A percentile compares a stretch with the other conserved stretches of the same genome.
phyloP scores from a whole-genome alignment of 2,329 filamentous ascomycete genomes.

The Cytospora leucostoma region DNA sequence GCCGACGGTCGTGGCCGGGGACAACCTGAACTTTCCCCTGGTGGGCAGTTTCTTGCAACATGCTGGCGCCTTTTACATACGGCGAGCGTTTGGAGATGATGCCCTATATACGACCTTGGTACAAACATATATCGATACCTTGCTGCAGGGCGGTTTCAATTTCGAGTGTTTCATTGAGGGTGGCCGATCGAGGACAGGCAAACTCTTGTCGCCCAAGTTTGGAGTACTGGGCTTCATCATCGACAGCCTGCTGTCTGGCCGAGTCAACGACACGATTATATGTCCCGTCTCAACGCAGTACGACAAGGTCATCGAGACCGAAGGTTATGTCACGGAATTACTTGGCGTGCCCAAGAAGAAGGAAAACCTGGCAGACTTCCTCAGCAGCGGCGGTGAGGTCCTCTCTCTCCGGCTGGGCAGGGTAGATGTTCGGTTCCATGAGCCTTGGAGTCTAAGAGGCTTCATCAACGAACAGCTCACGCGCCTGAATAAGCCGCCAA shows the following conservation, averaged over 20 bases:
- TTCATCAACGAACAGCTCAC: constrained; percentile 79
- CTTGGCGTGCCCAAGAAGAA: constrained; percentile 94
- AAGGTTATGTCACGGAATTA: constrained; percentile 93
- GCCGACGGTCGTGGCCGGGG: constrained; percentile 89
- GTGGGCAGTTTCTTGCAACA: constrained; percentile 90
- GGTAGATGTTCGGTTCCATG: constrained; percentile 93
- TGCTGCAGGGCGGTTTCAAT: constrained; percentile 89
- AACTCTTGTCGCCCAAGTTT: constrained; percentile 91
- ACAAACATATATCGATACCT: constrained; percentile 90
- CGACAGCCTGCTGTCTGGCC: constrained; percentile 84
- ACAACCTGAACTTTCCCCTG: constrained; percentile 93
- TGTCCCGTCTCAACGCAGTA: constrained; percentile 97
- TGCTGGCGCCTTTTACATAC: constrained; percentile 97
- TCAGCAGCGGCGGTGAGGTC: constrained; percentile 82
- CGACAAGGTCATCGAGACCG: constrained; percentile 97
- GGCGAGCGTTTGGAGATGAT: constrained; percentile 89
- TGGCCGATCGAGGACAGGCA: constrained; percentile 87
- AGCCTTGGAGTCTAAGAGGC: constrained; percentile 86
- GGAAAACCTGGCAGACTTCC: constrained; percentile 86
- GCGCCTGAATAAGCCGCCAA: constrained; percentile 54
- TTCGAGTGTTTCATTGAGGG: constrained; percentile 98
- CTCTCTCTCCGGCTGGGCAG: constrained; percentile 85
- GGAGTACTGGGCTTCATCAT: constrained; percentile 91
- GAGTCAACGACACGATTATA: constrained; percentile 87
- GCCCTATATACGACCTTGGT: constrained; percentile 89